phyloP scores from a whole-genome alignment of 2,329 filamentous ascomycete species.

The Pseudogymnoascus sp. region DNA sequence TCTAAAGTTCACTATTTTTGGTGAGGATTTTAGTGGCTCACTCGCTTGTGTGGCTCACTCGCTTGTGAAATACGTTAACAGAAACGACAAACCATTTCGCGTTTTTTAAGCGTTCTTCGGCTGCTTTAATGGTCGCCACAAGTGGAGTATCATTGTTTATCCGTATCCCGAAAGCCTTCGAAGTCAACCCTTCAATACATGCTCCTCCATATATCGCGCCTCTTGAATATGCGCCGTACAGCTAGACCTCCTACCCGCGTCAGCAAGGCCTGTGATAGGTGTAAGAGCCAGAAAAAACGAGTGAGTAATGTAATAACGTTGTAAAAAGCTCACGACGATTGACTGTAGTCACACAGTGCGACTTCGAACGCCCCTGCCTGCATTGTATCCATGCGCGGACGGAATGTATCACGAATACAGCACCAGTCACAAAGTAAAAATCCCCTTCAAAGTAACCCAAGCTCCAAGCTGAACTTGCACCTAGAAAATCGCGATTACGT shows the following conservation, averaged over 20 bases:
- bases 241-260: slow-evolving; percentile 21
- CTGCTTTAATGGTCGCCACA: not conserved
- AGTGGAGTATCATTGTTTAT: not conserved
- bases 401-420: slow-evolving; percentile 14
- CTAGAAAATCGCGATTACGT: not conserved
- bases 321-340: not conserved
- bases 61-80: no score
- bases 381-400: slow-evolving; percentile 26
- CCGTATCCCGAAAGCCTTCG: not conserved
- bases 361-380: slow-evolving; percentile 28
- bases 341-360: slow-evolving; percentile 23
- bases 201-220: not conserved
- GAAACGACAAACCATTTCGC: no score
- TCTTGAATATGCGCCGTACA: not conserved
- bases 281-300: slow-evolving; percentile 26
- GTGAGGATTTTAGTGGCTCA: no score
- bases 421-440: slow-evolving; percentile 13
- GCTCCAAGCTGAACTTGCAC: not conserved
- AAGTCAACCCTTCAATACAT: not conserved
- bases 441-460: slow-evolving; percentile 15
- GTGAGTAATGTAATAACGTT: slow-evolving; percentile 15
- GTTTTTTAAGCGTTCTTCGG: no score
- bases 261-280: slow-evolving; percentile 26
- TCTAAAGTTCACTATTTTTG: no score
- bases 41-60: no score